Percentiles rank a stretch among this genome's conserved stretches.
Conservation (phyloP, 352 stramenopile genomes). For the Phytophthora pinifolia region DNA sequence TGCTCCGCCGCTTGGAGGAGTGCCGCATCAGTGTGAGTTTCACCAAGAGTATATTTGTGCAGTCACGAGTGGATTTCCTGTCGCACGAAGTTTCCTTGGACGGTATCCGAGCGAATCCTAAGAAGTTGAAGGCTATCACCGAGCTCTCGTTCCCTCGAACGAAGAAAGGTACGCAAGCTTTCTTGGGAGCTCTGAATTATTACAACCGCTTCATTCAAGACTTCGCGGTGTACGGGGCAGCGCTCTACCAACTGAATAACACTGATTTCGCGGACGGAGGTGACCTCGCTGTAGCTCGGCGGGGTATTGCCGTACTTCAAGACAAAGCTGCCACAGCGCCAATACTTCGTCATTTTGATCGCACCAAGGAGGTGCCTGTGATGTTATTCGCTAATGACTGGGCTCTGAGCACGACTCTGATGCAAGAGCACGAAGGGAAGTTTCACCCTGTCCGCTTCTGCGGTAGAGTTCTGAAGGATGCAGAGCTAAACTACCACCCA, state of each 20-base stretch:
- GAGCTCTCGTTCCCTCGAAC: too few relatives aligned
- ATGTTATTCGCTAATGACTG: slow-evolving; percentile 17
- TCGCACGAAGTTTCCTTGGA: too few relatives aligned
- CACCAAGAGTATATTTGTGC: too few relatives aligned
- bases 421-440: slow-evolving; percentile 5
- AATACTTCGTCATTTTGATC: slow-evolving; percentile 8
- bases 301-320: slow-evolving; percentile 13
- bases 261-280: too few relatives aligned
- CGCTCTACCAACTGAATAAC: not conserved
- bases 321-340: not conserved
- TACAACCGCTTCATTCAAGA: slow-evolving; percentile 1
- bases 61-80: too few relatives aligned
- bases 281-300: not conserved
- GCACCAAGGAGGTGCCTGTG: not conserved
- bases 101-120: too few relatives aligned
- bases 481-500: slow-evolving; percentile 3
- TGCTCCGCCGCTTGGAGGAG: too few relatives aligned
- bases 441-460: slow-evolving; percentile 17
- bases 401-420: slow-evolving; percentile 12
- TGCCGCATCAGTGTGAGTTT: too few relatives aligned
- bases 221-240: not conserved
- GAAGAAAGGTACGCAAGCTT: not conserved
- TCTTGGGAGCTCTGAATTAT: not conserved
- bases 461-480: not conserved
- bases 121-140: too few relatives aligned